Evolutionary conservation across 1,284 basidiomycete species (phyloP).

Genomic region (Pyrrhoderma noxium): DNA sequence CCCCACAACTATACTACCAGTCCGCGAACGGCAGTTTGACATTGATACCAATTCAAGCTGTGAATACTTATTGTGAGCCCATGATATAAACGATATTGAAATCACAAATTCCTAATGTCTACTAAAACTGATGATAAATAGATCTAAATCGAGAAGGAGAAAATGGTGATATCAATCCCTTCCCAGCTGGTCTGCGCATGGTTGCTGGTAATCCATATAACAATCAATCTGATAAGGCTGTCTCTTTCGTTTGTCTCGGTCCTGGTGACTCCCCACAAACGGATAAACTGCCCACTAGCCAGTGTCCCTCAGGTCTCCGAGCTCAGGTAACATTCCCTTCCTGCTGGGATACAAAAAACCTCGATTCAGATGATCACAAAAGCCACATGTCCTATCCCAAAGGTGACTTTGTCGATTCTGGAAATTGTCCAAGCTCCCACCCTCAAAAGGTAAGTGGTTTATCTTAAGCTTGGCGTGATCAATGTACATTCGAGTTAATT

Average conservation of each 20-base stretch:
- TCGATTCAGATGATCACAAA: constrained; percentile 36
- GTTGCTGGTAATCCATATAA: constrained; percentile 32
- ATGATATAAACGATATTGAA: background rate
- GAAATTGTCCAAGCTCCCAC: constrained; percentile 27
- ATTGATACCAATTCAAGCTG: constrained; percentile 2
- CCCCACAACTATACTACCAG: constrained; percentile 5
- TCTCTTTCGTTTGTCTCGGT: constrained; percentile 37
- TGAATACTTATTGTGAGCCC: constrained; percentile 9
- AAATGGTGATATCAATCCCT: constrained; percentile 3
- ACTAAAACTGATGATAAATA: no score
- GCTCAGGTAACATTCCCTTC: constrained; percentile 38
- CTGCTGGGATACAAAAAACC: constrained; percentile 36
- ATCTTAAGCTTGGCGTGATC: background rate
- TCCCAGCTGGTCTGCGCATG: constrained; percentile 29
- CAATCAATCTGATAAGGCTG: constrained; percentile 34
- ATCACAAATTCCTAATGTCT: no score
- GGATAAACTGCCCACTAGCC: constrained; percentile 26
- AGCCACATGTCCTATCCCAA: constrained; percentile 29
- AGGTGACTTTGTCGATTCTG: constrained; percentile 29
- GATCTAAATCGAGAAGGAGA: no score
- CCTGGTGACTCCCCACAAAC: constrained; percentile 28
- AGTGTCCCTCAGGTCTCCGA: constrained; percentile 35
- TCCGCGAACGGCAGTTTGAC: constrained; percentile 3
- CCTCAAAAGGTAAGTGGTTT: constrained; percentile 17
- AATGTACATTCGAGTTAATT: background rate